Base-by-base conservation (phyloP, 148 eudicot genomes). In the Limonium bicolor region DNA sequence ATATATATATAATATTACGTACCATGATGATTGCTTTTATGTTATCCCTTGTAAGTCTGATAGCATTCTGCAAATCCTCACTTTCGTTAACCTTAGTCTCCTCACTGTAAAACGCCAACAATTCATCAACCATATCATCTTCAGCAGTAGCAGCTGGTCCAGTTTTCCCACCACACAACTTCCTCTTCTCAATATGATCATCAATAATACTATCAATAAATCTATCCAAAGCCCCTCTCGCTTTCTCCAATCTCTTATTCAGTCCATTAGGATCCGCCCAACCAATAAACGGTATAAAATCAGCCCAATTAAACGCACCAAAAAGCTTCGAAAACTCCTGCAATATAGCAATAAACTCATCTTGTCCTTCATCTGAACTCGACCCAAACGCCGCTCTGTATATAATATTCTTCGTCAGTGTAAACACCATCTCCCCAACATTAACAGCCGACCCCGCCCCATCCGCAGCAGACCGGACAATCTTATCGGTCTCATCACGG, bases 1-100 rank as follows among this genome's bases (percentile, higher is more conserved):
- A n/a, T n/a, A n/a, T n/a, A n/a, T n/a, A n/a, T n/a, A n/a, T n/a
- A n/a, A n/a, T n/a, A n/a, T n/a, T n/a, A n/a, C n/a, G n/a, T 22
- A 34, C 97, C 97, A 90, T 90, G 59, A 90, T 84, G 41, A 90
- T 90, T 16, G 84, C 97, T 61, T 90, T 84, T 58, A 84, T 90
- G 27, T 90, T 80, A 48, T 80, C 76, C 51, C 83, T 68, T 0
- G 92, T 84, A 34, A 88, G 85, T 19, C 34, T 64, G 50, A 90
- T 66, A 0, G 93, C 59, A 47, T 62, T 80, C 19, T 80, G 94
- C 20, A 80, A 44, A 68, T 84, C 93, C 5, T 77, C 93, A 0
- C 73, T 59, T 32, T 80, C 93, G 0, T 17, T 55, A 16, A 72
- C 76, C 41, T 70, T 80, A 0, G 63, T 54, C 43, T 80, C 83